Percentiles rank a stretch among this genome's conserved stretches.
phyloP scores from a whole-genome alignment of 257 asterid genomes.

The Penstemon davidsonii region DNA sequence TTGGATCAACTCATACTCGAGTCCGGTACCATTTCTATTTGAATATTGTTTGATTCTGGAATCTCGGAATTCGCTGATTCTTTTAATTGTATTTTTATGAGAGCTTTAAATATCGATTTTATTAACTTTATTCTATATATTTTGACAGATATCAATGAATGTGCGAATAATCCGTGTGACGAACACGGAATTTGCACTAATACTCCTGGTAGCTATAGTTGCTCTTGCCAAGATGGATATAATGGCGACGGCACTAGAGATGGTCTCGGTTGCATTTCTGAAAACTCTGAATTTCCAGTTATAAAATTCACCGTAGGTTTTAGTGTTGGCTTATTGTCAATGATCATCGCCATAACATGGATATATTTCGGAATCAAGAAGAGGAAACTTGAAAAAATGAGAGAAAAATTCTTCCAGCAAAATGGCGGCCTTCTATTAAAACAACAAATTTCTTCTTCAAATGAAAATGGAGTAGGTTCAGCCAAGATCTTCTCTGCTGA shows the following conservation, averaged over 20 bases:
- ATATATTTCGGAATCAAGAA: conserved; percentile 22
- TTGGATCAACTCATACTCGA: no score
- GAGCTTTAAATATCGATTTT: no score
- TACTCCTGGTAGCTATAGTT: conserved; percentile 31
- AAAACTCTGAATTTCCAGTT: conserved; percentile 29
- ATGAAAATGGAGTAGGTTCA: no score
- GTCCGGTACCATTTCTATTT: no score
- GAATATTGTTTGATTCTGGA: not conserved
- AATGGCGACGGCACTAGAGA: conserved; percentile 33
- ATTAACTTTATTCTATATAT: no score
- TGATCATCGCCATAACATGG: conserved; percentile 15
- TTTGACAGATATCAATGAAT: conserved; percentile 43
- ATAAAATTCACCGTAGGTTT: conserved; percentile 13
- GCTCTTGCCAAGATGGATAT: conserved; percentile 34
- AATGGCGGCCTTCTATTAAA: conserved; percentile 26
- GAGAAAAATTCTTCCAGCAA: conserved; percentile 28
- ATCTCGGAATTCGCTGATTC: no score
- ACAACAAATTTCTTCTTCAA: conserved; percentile 16
- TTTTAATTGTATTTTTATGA: no score
- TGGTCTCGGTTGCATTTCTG: conserved; percentile 29
- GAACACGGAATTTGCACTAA: conserved; percentile 34
- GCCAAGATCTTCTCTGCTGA: conserved; percentile 22
- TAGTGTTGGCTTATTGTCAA: conserved; percentile 28
- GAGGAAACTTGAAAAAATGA: conserved; percentile 24
- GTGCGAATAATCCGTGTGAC: conserved; percentile 37